Conservation (phyloP, 768 basidiomycete genomes). For the Pleurotus platypus region DNA sequence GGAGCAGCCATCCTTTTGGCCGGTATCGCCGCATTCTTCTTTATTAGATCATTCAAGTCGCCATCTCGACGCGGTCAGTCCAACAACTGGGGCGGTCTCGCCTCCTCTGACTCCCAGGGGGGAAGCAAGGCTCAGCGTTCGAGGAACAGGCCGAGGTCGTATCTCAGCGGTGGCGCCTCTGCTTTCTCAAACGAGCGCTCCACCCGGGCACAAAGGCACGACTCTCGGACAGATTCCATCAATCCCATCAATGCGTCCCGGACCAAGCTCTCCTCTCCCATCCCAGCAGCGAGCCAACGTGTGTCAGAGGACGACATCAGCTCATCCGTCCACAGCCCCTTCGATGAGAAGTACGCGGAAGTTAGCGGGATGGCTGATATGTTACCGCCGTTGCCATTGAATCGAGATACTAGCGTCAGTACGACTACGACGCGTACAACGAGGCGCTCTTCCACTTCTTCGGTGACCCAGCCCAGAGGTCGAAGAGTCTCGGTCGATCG, state of each 20-base stretch:
- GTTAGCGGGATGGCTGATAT: background rate
- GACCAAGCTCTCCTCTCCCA: background rate
- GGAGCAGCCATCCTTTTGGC: conserved; percentile 33
- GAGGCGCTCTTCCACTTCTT: background rate
- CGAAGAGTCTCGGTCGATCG: background rate
- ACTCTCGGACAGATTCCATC: conserved; percentile 16
- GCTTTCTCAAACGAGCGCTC: background rate
- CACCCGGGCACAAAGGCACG: conserved; percentile 11
- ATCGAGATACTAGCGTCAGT: conserved; percentile 1
- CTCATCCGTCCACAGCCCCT: conserved; percentile 2
- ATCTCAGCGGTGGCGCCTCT: background rate
- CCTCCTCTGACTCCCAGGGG: conserved; percentile 28
- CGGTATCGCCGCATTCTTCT: conserved; percentile 6
- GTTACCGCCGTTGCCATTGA: conserved; percentile 1
- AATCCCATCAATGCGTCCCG: conserved; percentile 14
- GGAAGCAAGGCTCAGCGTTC: conserved; percentile 5
- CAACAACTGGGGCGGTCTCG: conserved; percentile 25
- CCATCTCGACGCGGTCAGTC: conserved; percentile 6
- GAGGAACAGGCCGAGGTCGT: background rate
- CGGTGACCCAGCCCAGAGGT: background rate
- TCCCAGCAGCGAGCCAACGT: background rate
- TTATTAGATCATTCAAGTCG: conserved; percentile 10
- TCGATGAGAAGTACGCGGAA: conserved; percentile 5
- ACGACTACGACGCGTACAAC: background rate
- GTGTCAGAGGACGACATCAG: background rate